phyloP scores from a whole-genome alignment of 192 early-diverging fungal species.

The Helicostylum pulchrum region DNA sequence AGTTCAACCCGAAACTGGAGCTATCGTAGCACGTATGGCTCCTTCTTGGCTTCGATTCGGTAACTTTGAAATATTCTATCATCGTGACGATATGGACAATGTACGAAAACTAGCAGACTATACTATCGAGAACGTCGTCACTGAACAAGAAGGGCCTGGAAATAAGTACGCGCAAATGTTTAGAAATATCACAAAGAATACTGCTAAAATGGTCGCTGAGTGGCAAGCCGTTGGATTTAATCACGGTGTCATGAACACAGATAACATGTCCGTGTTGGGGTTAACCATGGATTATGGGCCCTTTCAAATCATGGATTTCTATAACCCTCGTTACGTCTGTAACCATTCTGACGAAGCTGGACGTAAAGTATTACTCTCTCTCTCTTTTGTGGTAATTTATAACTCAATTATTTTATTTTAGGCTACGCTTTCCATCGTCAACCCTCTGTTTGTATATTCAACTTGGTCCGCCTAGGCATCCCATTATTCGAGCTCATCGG shows the following conservation, averaged over 20 bases:
- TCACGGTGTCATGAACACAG: conserved; percentile 88
- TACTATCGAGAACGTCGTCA: conserved; percentile 55
- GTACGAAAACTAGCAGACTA: conserved; percentile 71
- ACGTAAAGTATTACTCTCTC: conserved; percentile 48
- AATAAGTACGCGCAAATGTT: conserved; percentile 63
- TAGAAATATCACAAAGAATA: conserved; percentile 51
- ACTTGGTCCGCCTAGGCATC: conserved; percentile 66
- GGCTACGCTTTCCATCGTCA: conserved; percentile 65
- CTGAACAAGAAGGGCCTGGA: conserved; percentile 34
- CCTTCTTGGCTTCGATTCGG: conserved; percentile 87
- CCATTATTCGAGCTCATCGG: conserved; percentile 66
- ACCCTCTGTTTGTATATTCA: conserved; percentile 79
- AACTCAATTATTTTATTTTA: background rate
- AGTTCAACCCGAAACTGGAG: conserved; percentile 60
- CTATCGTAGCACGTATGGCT: conserved; percentile 71
- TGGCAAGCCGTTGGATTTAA: conserved; percentile 82
- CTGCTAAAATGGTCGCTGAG: conserved; percentile 69
- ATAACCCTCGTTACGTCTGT: conserved; percentile 77
- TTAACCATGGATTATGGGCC: conserved; percentile 89
- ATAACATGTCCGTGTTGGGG: conserved; percentile 13
- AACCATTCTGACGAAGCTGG: conserved; percentile 77
- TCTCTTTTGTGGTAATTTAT: background rate
- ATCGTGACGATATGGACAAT: conserved; percentile 57
- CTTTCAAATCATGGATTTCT: conserved; percentile 78
- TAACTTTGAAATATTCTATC: conserved; percentile 78